Base-by-base conservation (phyloP, 1,139 yeast species). In the Meyerozyma guilliermondii region DNA sequence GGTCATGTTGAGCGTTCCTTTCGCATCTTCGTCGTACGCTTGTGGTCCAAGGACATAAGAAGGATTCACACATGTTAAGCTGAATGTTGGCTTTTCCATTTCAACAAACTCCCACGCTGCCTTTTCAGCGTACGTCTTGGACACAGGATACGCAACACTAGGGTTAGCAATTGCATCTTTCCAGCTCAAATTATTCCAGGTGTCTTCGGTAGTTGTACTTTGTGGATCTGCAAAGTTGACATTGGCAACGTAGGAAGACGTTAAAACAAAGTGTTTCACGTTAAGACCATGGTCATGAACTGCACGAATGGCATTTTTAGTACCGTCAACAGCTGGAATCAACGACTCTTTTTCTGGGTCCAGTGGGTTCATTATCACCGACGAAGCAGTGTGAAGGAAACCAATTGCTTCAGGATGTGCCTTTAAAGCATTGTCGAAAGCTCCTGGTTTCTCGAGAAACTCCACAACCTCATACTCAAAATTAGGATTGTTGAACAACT, bases 81-180 rank as follows among this genome's bases (percentile, higher is more conserved):
- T 43, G 39, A 51, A 55, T 36, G 40, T 40, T 13, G 58, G 58
- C 42, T 55, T 51, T 20, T 50, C 47, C 13, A 46, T 37, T 18
- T 49, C 48, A 22, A 63, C 55, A 46, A 66, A 75, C 26, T 71
- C 65, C 78, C 80, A 74, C 18, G 71, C 74, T 1, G 71, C 66
- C 46, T 53, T 55, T 52, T 66, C 78, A 20, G 77, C 78, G 47
- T 59, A 48, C 46, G 43, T 38, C 46, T 46, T 79, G 5, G 82
- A 75, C 1, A 72, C 80, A 47, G 60, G 47, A 58, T 78, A 79
- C 7, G 74, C 82, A 26, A 45, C 42, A 10, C 48, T 42, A 5
- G 64, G 59, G 42, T 59, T 52, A 14, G 48, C 41, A 36, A 47
- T 47, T 16, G 62, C 68, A 33, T 60, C 53, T 35, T 71, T 74